phyloP scores from a whole-genome alignment of 164 flowering plant species.

The Berberis thunbergii region DNA sequence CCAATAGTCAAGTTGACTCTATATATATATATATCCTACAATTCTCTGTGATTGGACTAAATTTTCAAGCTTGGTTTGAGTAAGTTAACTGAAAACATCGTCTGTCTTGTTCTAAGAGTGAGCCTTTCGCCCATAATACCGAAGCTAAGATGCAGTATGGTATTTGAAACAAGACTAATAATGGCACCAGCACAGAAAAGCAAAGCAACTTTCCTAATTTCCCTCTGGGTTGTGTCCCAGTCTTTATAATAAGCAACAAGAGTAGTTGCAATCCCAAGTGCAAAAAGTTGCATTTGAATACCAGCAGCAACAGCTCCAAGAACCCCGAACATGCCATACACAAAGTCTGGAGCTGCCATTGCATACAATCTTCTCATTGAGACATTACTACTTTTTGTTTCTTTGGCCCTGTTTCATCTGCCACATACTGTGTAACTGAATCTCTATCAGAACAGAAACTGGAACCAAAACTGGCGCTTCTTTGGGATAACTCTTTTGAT shows the following conservation, averaged over 20 bases:
- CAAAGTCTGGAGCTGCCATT: constrained; percentile 81
- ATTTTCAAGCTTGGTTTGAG: not conserved
- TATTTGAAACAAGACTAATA: constrained; percentile 50
- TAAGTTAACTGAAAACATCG: constrained; percentile 70
- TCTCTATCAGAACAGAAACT: constrained; percentile 81
- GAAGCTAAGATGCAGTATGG: constrained; percentile 60
- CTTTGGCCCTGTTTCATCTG: constrained; percentile 19
- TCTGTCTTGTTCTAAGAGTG: constrained; percentile 79
- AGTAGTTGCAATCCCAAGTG: constrained; percentile 87
- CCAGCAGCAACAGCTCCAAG: constrained; percentile 66
- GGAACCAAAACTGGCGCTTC: constrained; percentile 52
- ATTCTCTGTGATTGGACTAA: not conserved
- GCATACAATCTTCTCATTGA: constrained; percentile 57
- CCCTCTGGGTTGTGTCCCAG: constrained; percentile 75
- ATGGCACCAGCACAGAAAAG: constrained; percentile 69
- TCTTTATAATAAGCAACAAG: constrained; percentile 84
- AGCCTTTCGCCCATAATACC: constrained; percentile 95
- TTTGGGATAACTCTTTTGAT: constrained; percentile 53
- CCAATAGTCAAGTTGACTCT: too few species aligned
- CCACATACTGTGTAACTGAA: constrained; percentile 33
- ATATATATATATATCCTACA: too few species aligned
- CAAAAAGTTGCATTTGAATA: constrained; percentile 89
- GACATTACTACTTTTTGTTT: constrained; percentile 23
- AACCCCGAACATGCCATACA: constrained; percentile 65
- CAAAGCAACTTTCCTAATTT: constrained; percentile 59